Conservation (phyloP, 1,284 basidiomycete species). For the Sparassis latifolia region DNA sequence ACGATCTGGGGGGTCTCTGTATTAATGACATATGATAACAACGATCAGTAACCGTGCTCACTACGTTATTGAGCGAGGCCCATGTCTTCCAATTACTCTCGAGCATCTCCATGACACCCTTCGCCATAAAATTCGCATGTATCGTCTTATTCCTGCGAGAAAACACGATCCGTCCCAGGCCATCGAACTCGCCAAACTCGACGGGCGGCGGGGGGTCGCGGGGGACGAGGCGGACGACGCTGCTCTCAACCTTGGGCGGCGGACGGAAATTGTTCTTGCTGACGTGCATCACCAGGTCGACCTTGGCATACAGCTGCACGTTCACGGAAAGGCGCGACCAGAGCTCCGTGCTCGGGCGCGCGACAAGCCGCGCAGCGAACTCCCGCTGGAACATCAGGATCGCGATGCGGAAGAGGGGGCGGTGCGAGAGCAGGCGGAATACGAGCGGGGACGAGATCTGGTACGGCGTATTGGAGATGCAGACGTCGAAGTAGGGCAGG, state of each 20-base stretch:
- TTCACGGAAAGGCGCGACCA: constrained; percentile 97
- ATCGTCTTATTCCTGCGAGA: constrained; percentile 87
- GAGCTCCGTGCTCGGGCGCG: constrained; percentile 76
- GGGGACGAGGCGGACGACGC: constrained; percentile 88
- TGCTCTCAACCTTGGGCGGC: constrained; percentile 91
- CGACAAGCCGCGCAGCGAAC: constrained; percentile 91
- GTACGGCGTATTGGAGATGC: constrained; percentile 98
- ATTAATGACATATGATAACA: not conserved
- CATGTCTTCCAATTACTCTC: constrained; percentile 95
- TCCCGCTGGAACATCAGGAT: constrained; percentile 99
- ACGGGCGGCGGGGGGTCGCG: constrained; percentile 94
- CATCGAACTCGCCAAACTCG: constrained; percentile 97
- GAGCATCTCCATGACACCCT: constrained; percentile 91
- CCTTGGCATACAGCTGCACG: constrained; percentile 93
- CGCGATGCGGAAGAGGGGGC: constrained; percentile 88
- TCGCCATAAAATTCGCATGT: constrained; percentile 85
- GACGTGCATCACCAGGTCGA: constrained; percentile 96
- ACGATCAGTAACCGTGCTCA: constrained; percentile 17
- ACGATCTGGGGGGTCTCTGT: constrained; percentile 45
- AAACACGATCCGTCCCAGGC: constrained; percentile 88
- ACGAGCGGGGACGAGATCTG: constrained; percentile 98
- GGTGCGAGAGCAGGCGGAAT: constrained; percentile 94
- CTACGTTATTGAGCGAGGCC: constrained; percentile 78
- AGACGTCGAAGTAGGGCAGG: constrained; percentile 97
- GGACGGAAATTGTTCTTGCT: constrained; percentile 96